Percentiles rank a stretch among this genome's conserved stretches.
Conservation (phyloP, 2,329 filamentous ascomycete species). For the Cladophialophora exuberans region DNA sequence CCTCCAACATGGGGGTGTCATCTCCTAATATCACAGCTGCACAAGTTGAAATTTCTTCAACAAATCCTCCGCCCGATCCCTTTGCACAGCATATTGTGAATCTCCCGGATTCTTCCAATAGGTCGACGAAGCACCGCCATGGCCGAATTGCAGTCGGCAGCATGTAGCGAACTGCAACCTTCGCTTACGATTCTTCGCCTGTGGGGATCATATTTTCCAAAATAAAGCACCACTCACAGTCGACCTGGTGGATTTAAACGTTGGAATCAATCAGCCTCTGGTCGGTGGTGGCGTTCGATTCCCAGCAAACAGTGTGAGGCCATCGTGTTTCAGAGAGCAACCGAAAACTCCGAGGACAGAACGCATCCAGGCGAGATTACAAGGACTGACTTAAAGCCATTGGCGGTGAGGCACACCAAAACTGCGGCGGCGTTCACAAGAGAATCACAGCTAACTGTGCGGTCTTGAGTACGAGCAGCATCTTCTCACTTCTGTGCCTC, state of each 20-base stretch:
- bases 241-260: neutral
- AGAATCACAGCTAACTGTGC: neutral
- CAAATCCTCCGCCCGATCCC: no score
- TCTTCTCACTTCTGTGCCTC: neutral
- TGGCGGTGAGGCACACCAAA: neutral
- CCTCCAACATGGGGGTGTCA: no score
- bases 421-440: constrained; percentile 3
- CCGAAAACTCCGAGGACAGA: constrained; percentile 18
- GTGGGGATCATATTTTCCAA: neutral
- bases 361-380: constrained; percentile 25
- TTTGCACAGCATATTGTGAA: no score
- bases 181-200: neutral
- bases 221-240: constrained; percentile 7
- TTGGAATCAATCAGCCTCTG: constrained; percentile 5
- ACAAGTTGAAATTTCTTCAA: no score
- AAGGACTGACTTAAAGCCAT: constrained; percentile 9
- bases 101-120: constrained; percentile 9
- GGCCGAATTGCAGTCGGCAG: neutral
- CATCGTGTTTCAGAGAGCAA: constrained; percentile 21
- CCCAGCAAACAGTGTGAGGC: neutral
- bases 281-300: neutral
- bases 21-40: no score
- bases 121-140: constrained; percentile 3
- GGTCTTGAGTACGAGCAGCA: neutral
- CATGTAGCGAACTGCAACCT: neutral